Evolutionary conservation across 768 basidiomycete genomes (phyloP).

Genomic region (Mycena chlorophos): DNA sequence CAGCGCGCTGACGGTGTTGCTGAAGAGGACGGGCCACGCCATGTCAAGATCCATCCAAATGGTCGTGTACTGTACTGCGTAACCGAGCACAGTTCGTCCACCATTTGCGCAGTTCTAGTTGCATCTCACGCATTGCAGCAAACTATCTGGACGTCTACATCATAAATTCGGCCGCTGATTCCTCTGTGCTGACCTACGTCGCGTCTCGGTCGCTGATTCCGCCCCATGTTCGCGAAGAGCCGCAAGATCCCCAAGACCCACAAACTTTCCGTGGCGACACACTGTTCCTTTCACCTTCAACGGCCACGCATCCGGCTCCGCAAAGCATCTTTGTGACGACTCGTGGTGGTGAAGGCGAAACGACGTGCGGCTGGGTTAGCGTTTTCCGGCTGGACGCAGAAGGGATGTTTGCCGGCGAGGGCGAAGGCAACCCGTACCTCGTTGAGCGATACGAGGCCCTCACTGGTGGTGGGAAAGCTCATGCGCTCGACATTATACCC

Average conservation of each 20-base stretch:
- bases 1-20: constrained; percentile 27
- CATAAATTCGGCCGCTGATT: constrained; percentile 26
- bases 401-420: constrained; percentile 32
- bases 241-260: neutral
- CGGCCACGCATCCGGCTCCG: constrained; percentile 36
- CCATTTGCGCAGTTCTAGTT: neutral
- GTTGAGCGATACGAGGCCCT: constrained; percentile 44
- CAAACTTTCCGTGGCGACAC: constrained; percentile 28
- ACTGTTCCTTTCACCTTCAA: constrained; percentile 37
- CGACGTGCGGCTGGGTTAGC: constrained; percentile 43
- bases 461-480: constrained; percentile 53
- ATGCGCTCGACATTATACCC: constrained; percentile 46
- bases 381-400: constrained; percentile 42
- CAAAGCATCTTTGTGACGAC: constrained; percentile 49
- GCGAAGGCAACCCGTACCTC: constrained; percentile 23
- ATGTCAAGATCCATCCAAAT: constrained; percentile 54
- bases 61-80: constrained; percentile 52
- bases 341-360: constrained; percentile 37
- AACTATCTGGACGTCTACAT: constrained; percentile 48
- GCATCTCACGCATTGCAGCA: constrained; percentile 28
- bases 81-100: constrained; percentile 51
- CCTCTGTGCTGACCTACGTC: constrained; percentile 21
- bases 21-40: constrained; percentile 47
- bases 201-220: constrained; percentile 30
- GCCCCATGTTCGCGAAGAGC: constrained; percentile 12